Conservation (phyloP, 768 basidiomycete species). For the Mrakia gelida region DNA sequence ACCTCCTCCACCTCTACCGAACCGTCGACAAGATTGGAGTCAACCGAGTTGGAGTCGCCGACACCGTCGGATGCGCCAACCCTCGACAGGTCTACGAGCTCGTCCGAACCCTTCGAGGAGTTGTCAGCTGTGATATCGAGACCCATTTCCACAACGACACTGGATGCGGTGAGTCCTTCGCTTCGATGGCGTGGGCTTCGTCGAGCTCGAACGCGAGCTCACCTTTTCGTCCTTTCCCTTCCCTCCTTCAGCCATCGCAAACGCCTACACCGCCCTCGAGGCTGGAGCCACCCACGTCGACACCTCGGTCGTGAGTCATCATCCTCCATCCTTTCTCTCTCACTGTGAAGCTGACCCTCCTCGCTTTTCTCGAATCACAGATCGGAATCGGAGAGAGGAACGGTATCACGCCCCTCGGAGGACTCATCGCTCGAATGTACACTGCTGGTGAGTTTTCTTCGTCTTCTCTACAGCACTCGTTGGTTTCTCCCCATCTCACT, state of each 20-base stretch:
- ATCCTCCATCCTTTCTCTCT: no score
- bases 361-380: slow-evolving; percentile 44
- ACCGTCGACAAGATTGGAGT: slow-evolving; percentile 99
- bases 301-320: slow-evolving; percentile 55
- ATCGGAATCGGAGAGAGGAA: slow-evolving; percentile 99
- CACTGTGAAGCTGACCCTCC: background rate
- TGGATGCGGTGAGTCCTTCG: slow-evolving; percentile 46
- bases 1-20: slow-evolving; percentile 96
- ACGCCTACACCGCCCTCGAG: slow-evolving; percentile 95
- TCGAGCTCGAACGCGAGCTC: no score
- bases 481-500: background rate
- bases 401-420: slow-evolving; percentile 96
- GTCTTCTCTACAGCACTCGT: background rate
- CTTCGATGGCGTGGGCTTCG: no score
- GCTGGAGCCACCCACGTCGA: slow-evolving; percentile 99
- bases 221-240: no score
- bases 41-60: slow-evolving; percentile 96
- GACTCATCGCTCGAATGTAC: slow-evolving; percentile 83
- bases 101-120: slow-evolving; percentile 89
- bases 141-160: slow-evolving; percentile 98
- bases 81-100: slow-evolving; percentile 98
- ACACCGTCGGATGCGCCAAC: slow-evolving; percentile 98
- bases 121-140: slow-evolving; percentile 96
- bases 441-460: slow-evolving; percentile 5
- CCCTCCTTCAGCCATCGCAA: slow-evolving; percentile 64